Evolutionary conservation across 2,329 filamentous ascomycete genomes (phyloP).

Genomic region (Exophiala viscosa): DNA sequence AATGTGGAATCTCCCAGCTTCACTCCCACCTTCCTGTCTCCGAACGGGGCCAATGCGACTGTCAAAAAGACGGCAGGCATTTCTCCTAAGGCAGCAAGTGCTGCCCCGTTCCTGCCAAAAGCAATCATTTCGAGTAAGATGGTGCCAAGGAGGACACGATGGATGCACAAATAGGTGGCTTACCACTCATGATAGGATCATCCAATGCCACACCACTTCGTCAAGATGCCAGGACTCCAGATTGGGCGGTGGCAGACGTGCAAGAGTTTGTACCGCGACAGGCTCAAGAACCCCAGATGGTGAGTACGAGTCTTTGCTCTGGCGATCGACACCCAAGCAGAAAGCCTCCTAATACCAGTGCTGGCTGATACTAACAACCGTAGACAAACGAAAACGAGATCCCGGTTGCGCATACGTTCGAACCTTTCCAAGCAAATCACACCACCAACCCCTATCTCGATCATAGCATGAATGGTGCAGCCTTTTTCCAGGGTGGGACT

Average conservation of each 20-base stretch:
- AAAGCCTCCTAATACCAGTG: neutral
- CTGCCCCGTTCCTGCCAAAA: conserved; percentile 58
- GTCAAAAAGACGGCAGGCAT: conserved; percentile 45
- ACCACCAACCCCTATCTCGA: conserved; percentile 76
- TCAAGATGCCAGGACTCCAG: conserved; percentile 39
- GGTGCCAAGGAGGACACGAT: conserved; percentile 1
- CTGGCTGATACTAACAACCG: neutral
- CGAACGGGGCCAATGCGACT: conserved; percentile 37
- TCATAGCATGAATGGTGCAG: conserved; percentile 53
- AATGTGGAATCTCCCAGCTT: conserved; percentile 97
- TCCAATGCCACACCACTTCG: conserved; percentile 42
- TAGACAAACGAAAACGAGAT: conserved; percentile 23
- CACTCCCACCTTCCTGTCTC: conserved; percentile 61
- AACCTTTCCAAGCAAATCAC: conserved; percentile 30
- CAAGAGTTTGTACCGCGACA: conserved; percentile 54
- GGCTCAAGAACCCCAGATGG: conserved; percentile 49
- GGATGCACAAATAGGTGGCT: conserved; percentile 7
- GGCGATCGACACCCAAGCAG: neutral
- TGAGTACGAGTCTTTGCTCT: conserved; percentile 34
- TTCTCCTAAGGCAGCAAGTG: conserved; percentile 84
- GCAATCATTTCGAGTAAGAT: conserved; percentile 38
- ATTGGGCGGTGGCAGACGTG: conserved; percentile 45
- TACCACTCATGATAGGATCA: conserved; percentile 30
- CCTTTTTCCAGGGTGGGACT: conserved; percentile 62
- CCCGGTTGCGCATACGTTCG: conserved; percentile 18